A percentile compares a stretch with the other conserved stretches of the same genome.
These are phyloP conservation scores for Hirsutella thompsonii DNA, from an alignment of 2,329 filamentous ascomycete species.

Conservation along the genomic window DNA sequence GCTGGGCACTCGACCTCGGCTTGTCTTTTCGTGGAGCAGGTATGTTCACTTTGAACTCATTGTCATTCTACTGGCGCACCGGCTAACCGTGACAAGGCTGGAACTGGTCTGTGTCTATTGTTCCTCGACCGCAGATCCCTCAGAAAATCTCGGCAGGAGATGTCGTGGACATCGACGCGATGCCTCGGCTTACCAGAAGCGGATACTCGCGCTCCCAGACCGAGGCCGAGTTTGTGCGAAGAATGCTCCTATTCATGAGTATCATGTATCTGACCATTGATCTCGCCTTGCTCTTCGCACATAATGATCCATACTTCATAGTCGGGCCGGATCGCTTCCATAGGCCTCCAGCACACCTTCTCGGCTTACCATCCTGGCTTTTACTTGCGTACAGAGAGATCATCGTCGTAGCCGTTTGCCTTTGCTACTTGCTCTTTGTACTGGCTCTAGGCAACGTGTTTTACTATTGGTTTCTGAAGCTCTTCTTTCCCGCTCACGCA, in stretches of 20 bases:
- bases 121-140: conserved; percentile 33
- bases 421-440: conserved; percentile 45
- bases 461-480: conserved; percentile 34
- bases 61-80: not conserved
- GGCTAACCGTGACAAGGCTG: conserved; percentile 29
- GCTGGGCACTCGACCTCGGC: conserved; percentile 43
- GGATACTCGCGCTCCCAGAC: conserved; percentile 33
- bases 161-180: conserved; percentile 25
- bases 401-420: conserved; percentile 42
- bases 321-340: conserved; percentile 28
- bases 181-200: conserved; percentile 26
- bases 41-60: conserved; percentile 13
- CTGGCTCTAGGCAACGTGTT: conserved; percentile 48
- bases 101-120: conserved; percentile 39
- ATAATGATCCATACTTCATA: conserved; percentile 68
- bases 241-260: conserved; percentile 31
- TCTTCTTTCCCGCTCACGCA: conserved; percentile 35
- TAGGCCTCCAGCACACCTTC: conserved; percentile 28
- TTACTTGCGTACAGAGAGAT: conserved; percentile 43
- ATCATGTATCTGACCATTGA: conserved; percentile 58
- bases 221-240: conserved; percentile 28
- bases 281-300: conserved; percentile 52
- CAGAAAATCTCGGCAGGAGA: conserved; percentile 17
- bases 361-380: conserved; percentile 25
- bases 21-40: conserved; percentile 41